Evolutionary conservation across 768 basidiomycete genomes (phyloP).

Genomic region (Leccinum subtestaceum): DNA sequence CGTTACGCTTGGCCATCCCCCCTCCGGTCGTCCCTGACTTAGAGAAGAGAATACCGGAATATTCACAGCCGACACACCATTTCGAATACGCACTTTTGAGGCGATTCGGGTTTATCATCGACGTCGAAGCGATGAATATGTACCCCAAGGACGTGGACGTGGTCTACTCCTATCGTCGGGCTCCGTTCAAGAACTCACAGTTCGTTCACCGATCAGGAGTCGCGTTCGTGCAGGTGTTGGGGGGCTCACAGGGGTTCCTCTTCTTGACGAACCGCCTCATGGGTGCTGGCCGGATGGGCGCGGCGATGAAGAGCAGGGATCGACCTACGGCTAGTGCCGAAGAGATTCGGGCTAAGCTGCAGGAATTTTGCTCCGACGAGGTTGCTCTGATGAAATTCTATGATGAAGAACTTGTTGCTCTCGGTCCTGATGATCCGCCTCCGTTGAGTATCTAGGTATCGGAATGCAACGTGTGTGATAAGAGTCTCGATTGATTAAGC

Average conservation of each 20-base stretch:
- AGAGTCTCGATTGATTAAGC: constrained; percentile 1
- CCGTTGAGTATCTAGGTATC: constrained; percentile 42
- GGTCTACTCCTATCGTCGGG: constrained; percentile 84
- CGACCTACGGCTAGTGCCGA: constrained; percentile 59
- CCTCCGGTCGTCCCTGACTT: constrained; percentile 72
- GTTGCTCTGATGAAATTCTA: constrained; percentile 62
- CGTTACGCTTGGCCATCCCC: constrained; percentile 70
- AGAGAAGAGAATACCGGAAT: constrained; percentile 65
- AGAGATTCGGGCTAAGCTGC: constrained; percentile 55
- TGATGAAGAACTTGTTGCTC: constrained; percentile 58
- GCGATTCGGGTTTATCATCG: constrained; percentile 78
- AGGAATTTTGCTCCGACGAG: constrained; percentile 63
- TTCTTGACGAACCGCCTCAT: constrained; percentile 89
- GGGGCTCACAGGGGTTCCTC: constrained; percentile 74
- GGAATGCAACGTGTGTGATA: constrained; percentile 13
- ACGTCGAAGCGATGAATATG: constrained; percentile 72
- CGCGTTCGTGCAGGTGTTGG: constrained; percentile 86
- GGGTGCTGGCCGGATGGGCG: constrained; percentile 63
- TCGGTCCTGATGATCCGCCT: constrained; percentile 42
- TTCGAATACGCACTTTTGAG: constrained; percentile 79
- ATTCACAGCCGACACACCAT: constrained; percentile 62
- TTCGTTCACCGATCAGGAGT: constrained; percentile 90
- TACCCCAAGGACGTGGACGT: constrained; percentile 84
- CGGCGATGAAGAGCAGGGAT: constrained; percentile 52
- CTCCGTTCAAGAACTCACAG: constrained; percentile 78